phyloP scores from a whole-genome alignment of 805 yeast genomes.

The Blastobotrys robertii region DNA sequence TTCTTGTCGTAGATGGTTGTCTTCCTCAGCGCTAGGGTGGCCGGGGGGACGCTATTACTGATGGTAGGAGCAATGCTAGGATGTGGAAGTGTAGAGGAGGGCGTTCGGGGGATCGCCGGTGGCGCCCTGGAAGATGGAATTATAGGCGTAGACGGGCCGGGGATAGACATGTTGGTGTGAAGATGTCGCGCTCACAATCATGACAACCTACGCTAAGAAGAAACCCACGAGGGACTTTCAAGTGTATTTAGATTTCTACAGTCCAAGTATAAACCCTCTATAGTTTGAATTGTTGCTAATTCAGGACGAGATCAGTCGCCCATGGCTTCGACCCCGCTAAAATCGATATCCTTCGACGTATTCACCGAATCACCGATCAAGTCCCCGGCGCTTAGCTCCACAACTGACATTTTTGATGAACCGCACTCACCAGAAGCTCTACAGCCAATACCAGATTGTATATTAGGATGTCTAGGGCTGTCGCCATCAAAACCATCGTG shows the following conservation, averaged over 20 bases:
- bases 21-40: not conserved
- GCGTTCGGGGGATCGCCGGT: slow-evolving; percentile 30
- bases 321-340: too few relatives aligned
- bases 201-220: not conserved
- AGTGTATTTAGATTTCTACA: not conserved
- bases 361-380: too few relatives aligned
- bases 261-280: too few relatives aligned
- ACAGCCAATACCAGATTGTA: too few relatives aligned
- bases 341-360: too few relatives aligned
- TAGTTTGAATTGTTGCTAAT: too few relatives aligned
- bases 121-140: slow-evolving; percentile 19
- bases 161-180: slow-evolving; percentile 5
- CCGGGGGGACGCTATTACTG: slow-evolving; percentile 3
- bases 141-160: slow-evolving; percentile 20
- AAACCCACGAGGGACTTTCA: not conserved
- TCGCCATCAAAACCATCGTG: too few relatives aligned
- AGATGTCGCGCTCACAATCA: not conserved
- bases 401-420: too few relatives aligned
- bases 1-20: slow-evolving; percentile 54
- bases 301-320: too few relatives aligned
- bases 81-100: slow-evolving; percentile 26
- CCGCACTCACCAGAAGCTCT: too few relatives aligned
- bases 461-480: too few relatives aligned
- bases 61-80: slow-evolving; percentile 12
- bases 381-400: too few relatives aligned